Conservation (phyloP, 179 eudicot genomes). For the Pouteria campechiana region DNA sequence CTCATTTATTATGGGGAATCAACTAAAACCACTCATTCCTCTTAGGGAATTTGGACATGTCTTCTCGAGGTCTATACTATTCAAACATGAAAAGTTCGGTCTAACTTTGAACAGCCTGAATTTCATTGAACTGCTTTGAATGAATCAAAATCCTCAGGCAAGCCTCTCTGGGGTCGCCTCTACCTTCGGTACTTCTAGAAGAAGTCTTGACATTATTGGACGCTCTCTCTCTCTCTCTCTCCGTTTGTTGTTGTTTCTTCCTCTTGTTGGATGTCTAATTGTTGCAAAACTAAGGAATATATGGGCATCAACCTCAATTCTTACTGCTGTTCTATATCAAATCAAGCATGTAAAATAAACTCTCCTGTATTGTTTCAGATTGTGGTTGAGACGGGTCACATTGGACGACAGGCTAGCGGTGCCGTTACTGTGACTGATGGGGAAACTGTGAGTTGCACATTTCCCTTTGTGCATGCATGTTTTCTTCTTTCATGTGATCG, state of each 20-base stretch:
- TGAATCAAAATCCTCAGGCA: not conserved
- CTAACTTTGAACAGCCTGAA: not conserved
- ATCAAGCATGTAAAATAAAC: not conserved
- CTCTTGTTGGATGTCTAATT: not conserved
- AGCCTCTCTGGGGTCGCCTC: not conserved
- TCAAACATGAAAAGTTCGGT: not conserved
- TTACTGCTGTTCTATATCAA: not conserved
- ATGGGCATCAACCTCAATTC: no score
- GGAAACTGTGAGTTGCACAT: slow-evolving; percentile 65
- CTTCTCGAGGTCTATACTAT: not conserved
- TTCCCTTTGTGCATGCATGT: not conserved
- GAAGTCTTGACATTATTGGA: not conserved
- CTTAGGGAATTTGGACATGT: no score
- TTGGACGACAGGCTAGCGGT: slow-evolving; percentile 97
- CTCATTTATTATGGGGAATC: not conserved
- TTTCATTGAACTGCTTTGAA: not conserved
- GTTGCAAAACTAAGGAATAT: not conserved
- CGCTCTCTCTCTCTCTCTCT: not conserved
- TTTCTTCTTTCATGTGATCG: not conserved
- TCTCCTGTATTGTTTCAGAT: slow-evolving; percentile 41
- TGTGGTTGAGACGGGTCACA: slow-evolving; percentile 91
- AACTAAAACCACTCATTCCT: not conserved
- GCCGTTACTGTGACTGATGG: slow-evolving; percentile 97
- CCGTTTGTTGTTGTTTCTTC: not conserved
- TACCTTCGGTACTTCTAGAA: not conserved